These are phyloP conservation scores for Galerina marginata DNA, from an alignment of 768 basidiomycete genomes.

Conservation along the genomic window DNA sequence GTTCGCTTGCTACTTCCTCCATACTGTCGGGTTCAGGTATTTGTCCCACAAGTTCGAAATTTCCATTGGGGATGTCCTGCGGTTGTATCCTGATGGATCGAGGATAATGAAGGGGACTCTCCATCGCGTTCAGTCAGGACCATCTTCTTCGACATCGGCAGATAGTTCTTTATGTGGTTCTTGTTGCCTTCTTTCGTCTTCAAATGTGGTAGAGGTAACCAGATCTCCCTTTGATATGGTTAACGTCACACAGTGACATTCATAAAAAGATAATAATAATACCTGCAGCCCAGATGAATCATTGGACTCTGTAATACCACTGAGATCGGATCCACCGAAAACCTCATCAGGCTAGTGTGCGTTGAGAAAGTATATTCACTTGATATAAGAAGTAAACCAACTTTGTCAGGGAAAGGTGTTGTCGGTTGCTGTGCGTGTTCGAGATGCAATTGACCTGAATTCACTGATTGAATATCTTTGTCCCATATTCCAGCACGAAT, in stretches of 20 bases:
- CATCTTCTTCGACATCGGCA: too few species aligned
- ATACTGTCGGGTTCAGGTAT: too few species aligned
- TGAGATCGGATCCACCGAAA: conserved; percentile 40
- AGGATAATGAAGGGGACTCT: too few species aligned
- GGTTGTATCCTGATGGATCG: too few species aligned
- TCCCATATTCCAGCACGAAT: conserved; percentile 76
- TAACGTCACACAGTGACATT: not conserved
- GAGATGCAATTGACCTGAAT: not conserved
- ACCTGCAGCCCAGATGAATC: conserved; percentile 28
- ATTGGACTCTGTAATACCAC: conserved; percentile 37
- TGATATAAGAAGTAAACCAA: not conserved
- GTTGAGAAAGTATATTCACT: not conserved
- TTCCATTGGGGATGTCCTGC: too few species aligned
- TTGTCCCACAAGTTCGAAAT: too few species aligned
- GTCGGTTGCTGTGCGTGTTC: conserved; percentile 17
- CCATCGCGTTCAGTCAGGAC: too few species aligned
- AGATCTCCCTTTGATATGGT: too few species aligned
- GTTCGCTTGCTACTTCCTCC: too few species aligned
- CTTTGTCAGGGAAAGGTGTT: not conserved
- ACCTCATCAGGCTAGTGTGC: conserved; percentile 28
- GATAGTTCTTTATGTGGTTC: too few species aligned
- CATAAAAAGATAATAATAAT: conserved; percentile 8
- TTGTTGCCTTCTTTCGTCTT: too few species aligned
- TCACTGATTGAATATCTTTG: conserved; percentile 37
- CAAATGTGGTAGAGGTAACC: too few species aligned